Evolutionary conservation across 495 filamentous ascomycete species (phyloP), one percentile per base, ranked within the genome.

Genomic region (Aspergillus egyptiacus): DNA sequence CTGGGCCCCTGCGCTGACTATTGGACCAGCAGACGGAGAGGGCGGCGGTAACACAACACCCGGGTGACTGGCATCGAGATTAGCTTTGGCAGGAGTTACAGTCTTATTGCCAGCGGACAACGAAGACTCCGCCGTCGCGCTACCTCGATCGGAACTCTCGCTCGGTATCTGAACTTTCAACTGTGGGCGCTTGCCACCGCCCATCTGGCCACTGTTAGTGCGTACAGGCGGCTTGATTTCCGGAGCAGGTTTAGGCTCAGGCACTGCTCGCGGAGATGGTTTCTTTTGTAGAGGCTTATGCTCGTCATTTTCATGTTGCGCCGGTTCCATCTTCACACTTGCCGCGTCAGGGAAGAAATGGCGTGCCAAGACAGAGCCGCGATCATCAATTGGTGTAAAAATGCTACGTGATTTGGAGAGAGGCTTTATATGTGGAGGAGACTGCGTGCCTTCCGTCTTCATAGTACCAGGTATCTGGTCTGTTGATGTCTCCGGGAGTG

Each of bases 331-430:
- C 25, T 68, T 70, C 39, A 74, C 64, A 18, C 51, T n/a, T 11
- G 53, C 43, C 66, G 73, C 48, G 59, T 72, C 64, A 44, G 58
- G 42, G 39, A 71, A 68, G 61, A 93, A 86, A 66, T 95, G 89
- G 46, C 89, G 86, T 11, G 86, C 86, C 18, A 96, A 72, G 53
- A 96, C 82, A 5, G 93, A 96, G 36, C 87, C 80, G 49, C 83
- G 87, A 60, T 95, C 91, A 55, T 96, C 93, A 48, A 97, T 95
- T 2, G 93, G 93, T 1, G 93, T 98, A 58, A 96, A 97, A 44
- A 97, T 97, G 65, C 90, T 96, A 48, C 89, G 84, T 6, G 85
- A 86, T 64, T 91, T 91, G 15, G 82, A 81, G n/a, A 86, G 66
- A 19, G 86, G 84, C 60, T 88, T 91, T 17, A 73, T 74, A 68